These are phyloP conservation scores for Raffaelea ambrosiae DNA, from an alignment of 2,329 filamentous ascomycete genomes.

Conservation along the genomic window DNA sequence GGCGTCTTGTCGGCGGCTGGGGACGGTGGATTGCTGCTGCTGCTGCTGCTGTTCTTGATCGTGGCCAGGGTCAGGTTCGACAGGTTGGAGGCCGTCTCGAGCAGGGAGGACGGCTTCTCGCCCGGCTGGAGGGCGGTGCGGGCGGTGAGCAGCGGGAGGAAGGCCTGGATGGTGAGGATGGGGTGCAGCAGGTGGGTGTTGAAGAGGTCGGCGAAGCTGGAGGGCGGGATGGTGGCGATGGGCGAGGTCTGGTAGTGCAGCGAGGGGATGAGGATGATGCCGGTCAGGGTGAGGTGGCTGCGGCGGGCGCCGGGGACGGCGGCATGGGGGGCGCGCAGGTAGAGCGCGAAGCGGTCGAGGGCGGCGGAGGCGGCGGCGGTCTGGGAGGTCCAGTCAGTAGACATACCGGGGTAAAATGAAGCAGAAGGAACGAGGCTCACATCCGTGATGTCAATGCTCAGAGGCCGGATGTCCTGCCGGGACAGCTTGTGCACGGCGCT, in stretches of 20 bases:
- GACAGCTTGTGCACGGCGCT: conserved; percentile 65
- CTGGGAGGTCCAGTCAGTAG: conserved; percentile 27
- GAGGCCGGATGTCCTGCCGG: conserved; percentile 71
- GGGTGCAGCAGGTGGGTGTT: conserved; percentile 88
- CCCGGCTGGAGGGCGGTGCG: conserved; percentile 37
- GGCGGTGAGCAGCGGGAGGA: conserved; percentile 68
- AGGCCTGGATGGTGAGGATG: conserved; percentile 79
- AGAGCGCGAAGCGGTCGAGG: conserved; percentile 62
- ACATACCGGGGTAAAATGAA: neutral
- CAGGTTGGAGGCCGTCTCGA: conserved; percentile 5
- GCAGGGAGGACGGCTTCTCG: conserved; percentile 17
- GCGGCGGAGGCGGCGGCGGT: conserved; percentile 58
- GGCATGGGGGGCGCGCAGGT: conserved; percentile 65
- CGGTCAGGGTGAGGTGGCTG: conserved; percentile 68
- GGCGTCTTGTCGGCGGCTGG: neutral
- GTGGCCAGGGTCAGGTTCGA: conserved; percentile 11
- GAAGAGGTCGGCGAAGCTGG: conserved; percentile 79
- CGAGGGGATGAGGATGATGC: conserved; percentile 76
- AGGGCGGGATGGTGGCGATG: conserved; percentile 76
- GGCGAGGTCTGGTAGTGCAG: conserved; percentile 73
- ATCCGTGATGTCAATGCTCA: conserved; percentile 77
- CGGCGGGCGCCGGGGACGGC: conserved; percentile 68
- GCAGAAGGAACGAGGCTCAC: conserved; percentile 34
- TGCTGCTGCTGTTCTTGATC: conserved; percentile 18
- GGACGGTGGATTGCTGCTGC: neutral